Evolutionary conservation across 2,329 filamentous ascomycete genomes (phyloP).

Genomic region (Penicillium thymicola): DNA sequence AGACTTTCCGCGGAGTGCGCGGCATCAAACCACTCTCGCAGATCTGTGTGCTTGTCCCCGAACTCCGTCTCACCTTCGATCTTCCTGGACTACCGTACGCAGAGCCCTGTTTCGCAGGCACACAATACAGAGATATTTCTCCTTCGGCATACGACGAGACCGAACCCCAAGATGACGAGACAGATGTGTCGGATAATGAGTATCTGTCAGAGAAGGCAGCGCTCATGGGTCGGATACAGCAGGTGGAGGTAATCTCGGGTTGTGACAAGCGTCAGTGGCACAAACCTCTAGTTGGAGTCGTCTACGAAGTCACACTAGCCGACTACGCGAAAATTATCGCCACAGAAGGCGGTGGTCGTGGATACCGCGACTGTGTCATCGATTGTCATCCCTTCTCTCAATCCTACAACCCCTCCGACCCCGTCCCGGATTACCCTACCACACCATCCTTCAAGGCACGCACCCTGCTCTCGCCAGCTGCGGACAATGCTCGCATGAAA

Average conservation of each 20-base stretch:
- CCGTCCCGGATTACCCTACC: constrained; percentile 62
- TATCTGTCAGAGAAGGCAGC: constrained; percentile 33
- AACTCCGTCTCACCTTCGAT: constrained; percentile 76
- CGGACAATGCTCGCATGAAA: constrained; percentile 26
- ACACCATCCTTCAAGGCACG: constrained; percentile 73
- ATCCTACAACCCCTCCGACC: constrained; percentile 44
- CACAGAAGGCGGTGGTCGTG: constrained; percentile 81
- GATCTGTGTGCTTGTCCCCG: constrained; percentile 77
- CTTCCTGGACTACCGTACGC: constrained; percentile 79
- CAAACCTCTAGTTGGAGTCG: constrained; percentile 83
- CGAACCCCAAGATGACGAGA: constrained; percentile 10
- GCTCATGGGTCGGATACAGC: constrained; percentile 21
- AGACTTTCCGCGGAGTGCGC: constrained; percentile 74
- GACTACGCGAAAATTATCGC: constrained; percentile 86
- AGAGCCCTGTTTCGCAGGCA: constrained; percentile 92
- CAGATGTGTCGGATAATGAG: constrained; percentile 4
- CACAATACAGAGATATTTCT: constrained; percentile 54
- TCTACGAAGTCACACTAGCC: constrained; percentile 82
- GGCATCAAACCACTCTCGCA: constrained; percentile 78
- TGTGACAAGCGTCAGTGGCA: constrained; percentile 62
- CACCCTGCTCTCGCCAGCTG: constrained; percentile 70
- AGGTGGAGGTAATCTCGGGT: constrained; percentile 32
- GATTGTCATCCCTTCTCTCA: constrained; percentile 69
- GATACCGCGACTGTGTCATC: constrained; percentile 81
- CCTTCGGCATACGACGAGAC: background rate